phyloP scores from a whole-genome alignment of 495 filamentous ascomycete genomes.

The Tetracladium setigerum region DNA sequence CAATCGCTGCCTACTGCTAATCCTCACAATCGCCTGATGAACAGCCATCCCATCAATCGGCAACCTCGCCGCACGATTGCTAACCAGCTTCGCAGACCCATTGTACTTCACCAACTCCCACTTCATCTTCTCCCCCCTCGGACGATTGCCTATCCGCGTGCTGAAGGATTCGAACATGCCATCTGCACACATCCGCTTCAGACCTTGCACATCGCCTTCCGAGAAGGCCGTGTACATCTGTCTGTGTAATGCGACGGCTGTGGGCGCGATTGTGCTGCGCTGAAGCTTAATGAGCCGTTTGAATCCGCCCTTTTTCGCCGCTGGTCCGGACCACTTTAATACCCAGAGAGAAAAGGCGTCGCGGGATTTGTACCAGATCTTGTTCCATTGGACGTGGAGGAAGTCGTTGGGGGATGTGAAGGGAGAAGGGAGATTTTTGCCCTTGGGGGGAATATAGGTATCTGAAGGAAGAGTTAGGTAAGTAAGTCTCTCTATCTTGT shows the following conservation, averaged over 20 bases:
- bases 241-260: slow-evolving; percentile 53
- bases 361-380: not conserved
- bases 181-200: slow-evolving; percentile 52
- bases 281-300: slow-evolving; percentile 27
- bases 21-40: slow-evolving; percentile 66
- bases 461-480: slow-evolving; percentile 21
- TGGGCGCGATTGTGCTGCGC: slow-evolving; percentile 32
- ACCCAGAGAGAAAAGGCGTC: slow-evolving; percentile 8
- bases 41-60: slow-evolving; percentile 39
- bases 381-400: slow-evolving; percentile 31
- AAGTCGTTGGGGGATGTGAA: slow-evolving; percentile 38
- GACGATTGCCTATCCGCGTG: slow-evolving; percentile 47
- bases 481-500: not conserved
- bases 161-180: slow-evolving; percentile 50
- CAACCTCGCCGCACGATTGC: slow-evolving; percentile 48
- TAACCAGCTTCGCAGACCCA: slow-evolving; percentile 50
- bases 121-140: slow-evolving; percentile 36
- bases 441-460: slow-evolving; percentile 53
- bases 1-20: slow-evolving; percentile 60
- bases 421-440: slow-evolving; percentile 47
- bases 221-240: slow-evolving; percentile 70
- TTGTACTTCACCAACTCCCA: slow-evolving; percentile 66
- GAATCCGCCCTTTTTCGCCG: not conserved
- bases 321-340: slow-evolving; percentile 10
- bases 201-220: slow-evolving; percentile 45